These are phyloP conservation scores for Orobanche coerulescens DNA, from an alignment of 257 asterid genomes.

Conservation along the genomic window DNA sequence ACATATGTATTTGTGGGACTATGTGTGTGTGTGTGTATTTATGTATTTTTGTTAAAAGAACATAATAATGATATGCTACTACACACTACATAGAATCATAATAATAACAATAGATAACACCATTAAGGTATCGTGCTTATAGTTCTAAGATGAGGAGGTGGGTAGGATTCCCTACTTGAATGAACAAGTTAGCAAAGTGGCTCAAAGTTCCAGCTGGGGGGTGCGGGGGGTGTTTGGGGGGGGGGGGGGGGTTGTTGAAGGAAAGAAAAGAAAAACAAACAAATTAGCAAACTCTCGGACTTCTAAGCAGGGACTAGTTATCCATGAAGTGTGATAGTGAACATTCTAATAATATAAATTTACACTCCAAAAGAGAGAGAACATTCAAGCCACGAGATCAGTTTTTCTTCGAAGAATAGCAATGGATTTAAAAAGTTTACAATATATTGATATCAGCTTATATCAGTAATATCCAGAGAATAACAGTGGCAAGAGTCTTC, in stretches of 20 bases:
- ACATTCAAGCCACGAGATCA: neutral
- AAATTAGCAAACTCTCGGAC: neutral
- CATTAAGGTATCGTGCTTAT: neutral
- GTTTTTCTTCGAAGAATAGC: conserved; percentile 3
- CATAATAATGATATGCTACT: neutral
- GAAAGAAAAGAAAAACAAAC: neutral
- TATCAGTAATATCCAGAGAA: conserved; percentile 1
- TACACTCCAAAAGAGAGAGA: neutral
- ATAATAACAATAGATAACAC: neutral
- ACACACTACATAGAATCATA: neutral
- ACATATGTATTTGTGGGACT: no score
- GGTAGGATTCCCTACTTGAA: neutral
- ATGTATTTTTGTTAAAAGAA: no score
- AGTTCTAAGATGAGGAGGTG: neutral
- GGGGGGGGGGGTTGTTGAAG: no score
- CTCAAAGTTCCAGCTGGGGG: neutral
- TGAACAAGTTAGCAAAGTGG: neutral
- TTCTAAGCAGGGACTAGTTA: neutral
- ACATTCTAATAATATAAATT: neutral
- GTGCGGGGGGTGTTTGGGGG: no score
- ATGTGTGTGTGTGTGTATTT: no score
- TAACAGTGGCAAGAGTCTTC: conserved; percentile 12
- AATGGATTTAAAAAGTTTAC: conserved; percentile 3
- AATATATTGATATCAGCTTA: conserved; percentile 10
- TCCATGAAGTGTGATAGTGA: neutral